phyloP scores from a whole-genome alignment of 192 early-diverging fungal species.

The Backusella liffmaniae region DNA sequence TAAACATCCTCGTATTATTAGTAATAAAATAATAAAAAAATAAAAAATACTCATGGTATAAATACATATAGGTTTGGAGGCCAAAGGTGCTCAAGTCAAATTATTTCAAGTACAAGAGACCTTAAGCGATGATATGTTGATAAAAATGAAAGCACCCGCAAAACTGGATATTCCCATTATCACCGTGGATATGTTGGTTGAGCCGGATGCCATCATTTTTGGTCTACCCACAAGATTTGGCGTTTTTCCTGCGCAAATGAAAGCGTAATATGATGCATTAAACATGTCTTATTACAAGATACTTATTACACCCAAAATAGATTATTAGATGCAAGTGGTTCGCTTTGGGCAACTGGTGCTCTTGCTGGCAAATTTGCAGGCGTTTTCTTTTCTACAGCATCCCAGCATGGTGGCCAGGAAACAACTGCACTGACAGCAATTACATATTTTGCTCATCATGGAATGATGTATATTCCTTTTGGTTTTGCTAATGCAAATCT shows the following conservation, averaged over 20 bases:
- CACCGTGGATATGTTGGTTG: constrained; percentile 31
- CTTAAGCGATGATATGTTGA: constrained; percentile 49
- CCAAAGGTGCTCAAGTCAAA: constrained; percentile 32
- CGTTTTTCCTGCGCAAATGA: constrained; percentile 71
- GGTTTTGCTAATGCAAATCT: constrained; percentile 41
- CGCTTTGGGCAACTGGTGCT: constrained; percentile 47
- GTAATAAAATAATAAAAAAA: not conserved
- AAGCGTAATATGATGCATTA: constrained; percentile 40
- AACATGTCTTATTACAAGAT: not conserved
- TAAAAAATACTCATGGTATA: not conserved
- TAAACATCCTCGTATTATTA: not conserved
- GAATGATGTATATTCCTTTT: constrained; percentile 76
- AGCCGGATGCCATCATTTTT: constrained; percentile 58
- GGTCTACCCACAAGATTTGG: constrained; percentile 71
- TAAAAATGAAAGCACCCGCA: constrained; percentile 52
- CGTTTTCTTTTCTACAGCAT: constrained; percentile 70
- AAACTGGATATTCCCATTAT: constrained; percentile 48
- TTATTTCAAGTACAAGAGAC: constrained; percentile 62
- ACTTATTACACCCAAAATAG: not conserved
- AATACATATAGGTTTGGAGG: constrained; percentile 56
- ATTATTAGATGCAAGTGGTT: constrained; percentile 34
- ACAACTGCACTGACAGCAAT: constrained; percentile 65
- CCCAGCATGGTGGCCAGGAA: constrained; percentile 83
- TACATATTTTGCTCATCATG: constrained; percentile 74
- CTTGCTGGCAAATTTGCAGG: constrained; percentile 72